Base-by-base conservation (phyloP, 139 green algal species). In the Ettlia oleoabundans region DNA sequence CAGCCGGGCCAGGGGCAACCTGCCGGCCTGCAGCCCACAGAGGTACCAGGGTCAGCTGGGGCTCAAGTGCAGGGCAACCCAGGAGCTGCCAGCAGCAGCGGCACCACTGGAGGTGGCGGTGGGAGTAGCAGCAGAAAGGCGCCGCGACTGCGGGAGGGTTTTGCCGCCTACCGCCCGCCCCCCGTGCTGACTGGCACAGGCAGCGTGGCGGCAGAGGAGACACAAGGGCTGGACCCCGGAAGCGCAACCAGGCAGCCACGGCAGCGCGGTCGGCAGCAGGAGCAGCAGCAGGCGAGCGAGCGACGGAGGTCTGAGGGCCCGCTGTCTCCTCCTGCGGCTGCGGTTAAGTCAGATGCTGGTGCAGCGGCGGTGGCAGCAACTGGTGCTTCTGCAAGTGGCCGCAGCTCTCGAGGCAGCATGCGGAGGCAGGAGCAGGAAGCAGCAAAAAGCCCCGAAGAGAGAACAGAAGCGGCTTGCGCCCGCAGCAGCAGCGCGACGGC, bases 141-240 rank as follows among this genome's bases (percentile, higher is more conserved):
- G 24, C 32, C 33, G 13, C 75, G 76, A 30, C 19, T 84, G 38
- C 40, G 80, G 53, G 68, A 76, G 32, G 80, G 80, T 1, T 84
- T 84, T 73, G 53, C 32, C 0, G 8, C 80, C 13, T 84, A 84
- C 40, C 80, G 68, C 66, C 80, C 80, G 35, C 80, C 80, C 21
- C 80, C 68, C 0, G 53, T 73, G 40, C 53, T 80, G 22, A 68
- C 63, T 9, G 77, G 77, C n/a, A 13, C 19, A n/a, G 43, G 32
- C 43, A 55, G 42, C 47, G 73, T 52, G 33, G 3, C 38, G 9
- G 33, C 52, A 3, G 58, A 15, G 2, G 73, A 72, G 58, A 13
- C 41, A 30, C 32, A n/a, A 1, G 61, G 2, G 15, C n/a, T 63
- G 58, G 58, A 26, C 42, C 28, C 3, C 10, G n/a, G 69, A 28